Percentiles rank a stretch among this genome's conserved stretches.
Evolutionary conservation across 2,329 filamentous ascomycete species (phyloP).

Genomic region (Hymenoscyphus occultus): DNA sequence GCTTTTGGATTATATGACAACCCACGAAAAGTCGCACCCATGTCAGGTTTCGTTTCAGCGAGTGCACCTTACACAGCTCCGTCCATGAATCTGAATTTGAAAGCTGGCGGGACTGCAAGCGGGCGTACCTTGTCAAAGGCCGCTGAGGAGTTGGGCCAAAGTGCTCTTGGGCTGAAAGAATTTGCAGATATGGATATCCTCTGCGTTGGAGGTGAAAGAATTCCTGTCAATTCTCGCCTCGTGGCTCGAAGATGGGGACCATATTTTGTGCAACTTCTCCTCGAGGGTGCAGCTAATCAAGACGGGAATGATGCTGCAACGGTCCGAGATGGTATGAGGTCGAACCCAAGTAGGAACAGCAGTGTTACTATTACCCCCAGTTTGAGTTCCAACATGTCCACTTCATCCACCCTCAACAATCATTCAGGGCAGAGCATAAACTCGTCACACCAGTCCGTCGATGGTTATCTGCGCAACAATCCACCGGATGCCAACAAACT

Average conservation of each 20-base stretch:
- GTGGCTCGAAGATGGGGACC: slow-evolving; percentile 88
- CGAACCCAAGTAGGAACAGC: slow-evolving; percentile 68
- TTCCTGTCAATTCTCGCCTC: slow-evolving; percentile 89
- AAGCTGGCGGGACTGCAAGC: slow-evolving; percentile 65
- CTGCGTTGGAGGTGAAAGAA: slow-evolving; percentile 84
- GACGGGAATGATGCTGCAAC: slow-evolving; percentile 74
- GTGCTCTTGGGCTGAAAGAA: slow-evolving; percentile 76
- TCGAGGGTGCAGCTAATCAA: slow-evolving; percentile 68
- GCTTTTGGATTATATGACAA: slow-evolving; percentile 98
- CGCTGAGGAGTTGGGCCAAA: slow-evolving; percentile 81
- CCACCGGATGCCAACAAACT: slow-evolving; percentile 46
- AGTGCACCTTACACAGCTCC: slow-evolving; percentile 65
- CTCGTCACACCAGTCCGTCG: slow-evolving; percentile 14
- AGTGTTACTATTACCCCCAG: slow-evolving; percentile 80
- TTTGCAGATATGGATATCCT: slow-evolving; percentile 96
- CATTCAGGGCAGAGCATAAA: slow-evolving; percentile 24
- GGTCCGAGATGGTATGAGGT: slow-evolving; percentile 55
- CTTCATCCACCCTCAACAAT: slow-evolving; percentile 46
- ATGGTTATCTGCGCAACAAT: slow-evolving; percentile 20
- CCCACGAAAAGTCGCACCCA: slow-evolving; percentile 72
- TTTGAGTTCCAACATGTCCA: slow-evolving; percentile 49
- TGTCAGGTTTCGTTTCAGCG: slow-evolving; percentile 80
- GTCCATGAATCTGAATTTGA: slow-evolving; percentile 43
- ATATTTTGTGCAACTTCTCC: slow-evolving; percentile 88
- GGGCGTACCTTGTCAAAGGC: slow-evolving; percentile 73